Evolutionary conservation across 1,284 basidiomycete genomes (phyloP).

Genomic region (Ustilago cynodontis): DNA sequence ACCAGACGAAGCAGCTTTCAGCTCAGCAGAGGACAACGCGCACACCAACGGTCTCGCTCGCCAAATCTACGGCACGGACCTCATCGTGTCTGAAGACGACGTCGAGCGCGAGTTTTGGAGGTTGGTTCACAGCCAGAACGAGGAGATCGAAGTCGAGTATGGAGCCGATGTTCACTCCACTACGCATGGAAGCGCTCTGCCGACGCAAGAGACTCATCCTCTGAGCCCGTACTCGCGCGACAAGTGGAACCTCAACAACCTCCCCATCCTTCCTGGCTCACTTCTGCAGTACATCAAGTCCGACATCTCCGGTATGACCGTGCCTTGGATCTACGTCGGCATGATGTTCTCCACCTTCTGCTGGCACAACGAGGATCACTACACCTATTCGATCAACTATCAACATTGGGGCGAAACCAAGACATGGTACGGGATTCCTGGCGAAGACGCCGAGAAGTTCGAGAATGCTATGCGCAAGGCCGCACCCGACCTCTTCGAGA

Average conservation of each 20-base stretch:
- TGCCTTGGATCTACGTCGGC: conserved; percentile 99
- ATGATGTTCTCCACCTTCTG: conserved; percentile 99
- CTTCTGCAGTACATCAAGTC: conserved; percentile 92
- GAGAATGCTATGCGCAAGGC: conserved; percentile 94
- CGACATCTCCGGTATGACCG: conserved; percentile 99
- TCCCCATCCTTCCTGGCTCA: conserved; percentile 89
- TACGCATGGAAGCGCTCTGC: conserved; percentile 96
- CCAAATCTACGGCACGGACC: conserved; percentile 68
- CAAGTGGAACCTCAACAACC: conserved; percentile 98
- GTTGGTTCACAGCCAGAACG: conserved; percentile 85
- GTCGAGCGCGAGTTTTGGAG: conserved; percentile 98
- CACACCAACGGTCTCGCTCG: conserved; percentile 53
- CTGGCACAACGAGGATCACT: conserved; percentile 99
- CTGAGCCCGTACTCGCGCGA: conserved; percentile 87
- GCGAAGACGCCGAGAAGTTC: conserved; percentile 91
- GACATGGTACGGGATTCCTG: conserved; percentile 99
- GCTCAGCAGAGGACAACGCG: background rate
- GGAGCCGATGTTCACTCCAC: conserved; percentile 98
- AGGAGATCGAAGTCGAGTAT: conserved; percentile 98
- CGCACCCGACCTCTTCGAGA: conserved; percentile 98
- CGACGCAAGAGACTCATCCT: conserved; percentile 92
- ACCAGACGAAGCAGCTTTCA: conserved; percentile 14
- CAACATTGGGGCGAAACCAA: conserved; percentile 99
- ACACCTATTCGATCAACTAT: conserved; percentile 78
- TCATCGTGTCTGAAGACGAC: conserved; percentile 84